Evolutionary conservation across 2,329 filamentous ascomycete species (phyloP), one percentile per base, ranked within the genome.

Genomic region (Alternaria ventricosa): DNA sequence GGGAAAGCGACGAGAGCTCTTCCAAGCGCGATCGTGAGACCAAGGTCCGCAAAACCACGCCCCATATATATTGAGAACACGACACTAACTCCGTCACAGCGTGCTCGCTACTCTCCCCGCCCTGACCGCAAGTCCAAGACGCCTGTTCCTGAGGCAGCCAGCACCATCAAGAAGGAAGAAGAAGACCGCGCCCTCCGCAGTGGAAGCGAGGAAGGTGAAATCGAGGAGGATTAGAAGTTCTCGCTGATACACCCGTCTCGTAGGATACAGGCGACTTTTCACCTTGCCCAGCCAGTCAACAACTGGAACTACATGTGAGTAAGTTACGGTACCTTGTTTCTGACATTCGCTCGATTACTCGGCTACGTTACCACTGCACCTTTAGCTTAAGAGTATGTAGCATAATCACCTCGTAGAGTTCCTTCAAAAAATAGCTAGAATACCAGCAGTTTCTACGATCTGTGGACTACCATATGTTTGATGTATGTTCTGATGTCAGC

Each of bases 131-230:
- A 85, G 77, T 86, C 85, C 78, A 89, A 85, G 80, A 87, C 87
- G 54, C 86, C 87, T 45, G 66, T 78, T 57, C 75, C 76, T 43
- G 74, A 75, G 55, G 68, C 58, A 43, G 36, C 20, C 49, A 33
- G 13, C 28, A 36, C 73, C 18, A 60, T 71, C 53, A 83, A 85
- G 69, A 67, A 67, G 44, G 63, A 65, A 60, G 82, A 87, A 63
- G 89, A 92, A 68, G 89, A 92, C 66, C 84, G 88, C 55, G 84
- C 85, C 60, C 85, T 94, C 60, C 90, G 92, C 74, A 95, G 92
- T 63, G 96, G 96, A 57, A 97, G 94, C 76, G 96, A 99, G 82
- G 96, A 99, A 81, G 96, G 96, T 56, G 96, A 99, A 83, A 98
- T 99, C 73, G 96, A 97, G 81, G 94, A 98, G 84, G 80, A 84